Conservation (phyloP, 2,329 filamentous ascomycete genomes). For the Colletotrichum scovillei region DNA sequence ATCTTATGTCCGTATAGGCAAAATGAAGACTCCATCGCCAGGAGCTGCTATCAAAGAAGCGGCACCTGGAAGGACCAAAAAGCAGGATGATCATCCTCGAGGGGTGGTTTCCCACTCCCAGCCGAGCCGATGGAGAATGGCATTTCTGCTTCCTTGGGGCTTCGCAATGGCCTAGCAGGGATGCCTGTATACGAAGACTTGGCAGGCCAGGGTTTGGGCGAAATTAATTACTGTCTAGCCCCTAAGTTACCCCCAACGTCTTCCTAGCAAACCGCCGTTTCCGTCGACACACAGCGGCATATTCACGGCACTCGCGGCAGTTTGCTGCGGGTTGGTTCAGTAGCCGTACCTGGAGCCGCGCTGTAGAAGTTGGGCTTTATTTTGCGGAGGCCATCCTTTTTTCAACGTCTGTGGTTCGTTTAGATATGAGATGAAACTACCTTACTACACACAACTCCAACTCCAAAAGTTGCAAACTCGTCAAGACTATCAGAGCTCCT, state of each 20-base stretch:
- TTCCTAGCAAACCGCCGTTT: slow-evolving; percentile 13
- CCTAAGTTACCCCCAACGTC: slow-evolving; percentile 6
- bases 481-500: neutral
- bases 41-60: neutral
- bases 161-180: slow-evolving; percentile 18
- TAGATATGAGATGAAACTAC: neutral
- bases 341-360: slow-evolving; percentile 2
- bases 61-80: neutral
- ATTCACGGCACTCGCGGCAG: slow-evolving; percentile 8
- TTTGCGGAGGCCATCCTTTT: slow-evolving; percentile 3
- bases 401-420: neutral
- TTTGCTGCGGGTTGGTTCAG: slow-evolving; percentile 10
- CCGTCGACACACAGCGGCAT: slow-evolving; percentile 17
- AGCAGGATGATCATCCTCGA: slow-evolving; percentile 2
- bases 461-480: neutral
- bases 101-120: neutral
- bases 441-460: neutral
- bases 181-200: slow-evolving; percentile 13
- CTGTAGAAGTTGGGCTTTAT: slow-evolving; percentile 11
- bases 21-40: slow-evolving; percentile 14
- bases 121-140: neutral
- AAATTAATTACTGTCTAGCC: neutral
- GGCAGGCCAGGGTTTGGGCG: slow-evolving; percentile 13
- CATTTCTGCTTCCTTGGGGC: neutral
- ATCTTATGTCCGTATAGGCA: slow-evolving; percentile 11